Percentiles rank a stretch among this genome's conserved stretches.
phyloP scores from a whole-genome alignment of 2,329 filamentous ascomycete genomes.

The Neurospora crassa region DNA sequence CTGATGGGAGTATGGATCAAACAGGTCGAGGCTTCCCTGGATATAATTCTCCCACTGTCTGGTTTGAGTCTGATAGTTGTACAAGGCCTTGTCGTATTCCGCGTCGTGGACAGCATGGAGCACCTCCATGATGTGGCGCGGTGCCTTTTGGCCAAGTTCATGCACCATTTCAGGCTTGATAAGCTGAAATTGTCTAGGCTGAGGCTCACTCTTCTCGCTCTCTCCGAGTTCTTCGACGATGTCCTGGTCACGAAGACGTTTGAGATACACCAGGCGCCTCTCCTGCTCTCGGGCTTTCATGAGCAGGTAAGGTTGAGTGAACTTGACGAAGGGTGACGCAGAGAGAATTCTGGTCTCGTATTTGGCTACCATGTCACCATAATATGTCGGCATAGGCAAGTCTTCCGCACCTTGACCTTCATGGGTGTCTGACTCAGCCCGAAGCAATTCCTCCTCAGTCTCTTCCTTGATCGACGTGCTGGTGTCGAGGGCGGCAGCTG shows the following conservation, averaged over 20 bases:
- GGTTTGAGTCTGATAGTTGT: constrained; percentile 90
- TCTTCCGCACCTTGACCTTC: constrained; percentile 59
- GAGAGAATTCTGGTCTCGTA: constrained; percentile 90
- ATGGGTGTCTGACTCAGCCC: background rate
- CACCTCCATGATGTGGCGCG: constrained; percentile 83
- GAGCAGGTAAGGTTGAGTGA: constrained; percentile 84
- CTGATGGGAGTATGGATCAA: constrained; percentile 91
- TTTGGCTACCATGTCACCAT: constrained; percentile 89
- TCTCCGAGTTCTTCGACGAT: constrained; percentile 45
- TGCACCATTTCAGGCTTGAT: constrained; percentile 96
- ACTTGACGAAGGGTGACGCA: constrained; percentile 92
- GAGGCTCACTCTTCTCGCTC: constrained; percentile 52
- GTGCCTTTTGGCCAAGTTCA: constrained; percentile 66
- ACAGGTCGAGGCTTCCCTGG: constrained; percentile 76
- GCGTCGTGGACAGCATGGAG: constrained; percentile 91
- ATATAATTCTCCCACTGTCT: constrained; percentile 95
- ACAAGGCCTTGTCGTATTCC: constrained; percentile 89
- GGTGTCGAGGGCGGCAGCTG: background rate
- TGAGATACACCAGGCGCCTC: constrained; percentile 70
- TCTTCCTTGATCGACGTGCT: background rate
- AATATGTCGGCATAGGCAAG: constrained; percentile 79
- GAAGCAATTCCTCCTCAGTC: background rate
- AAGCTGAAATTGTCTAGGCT: constrained; percentile 62
- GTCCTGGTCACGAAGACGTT: constrained; percentile 70
- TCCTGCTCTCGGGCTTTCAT: constrained; percentile 91